These are phyloP conservation scores for Xylaria arbuscula DNA, from an alignment of 2,329 filamentous ascomycete genomes.

Conservation along the genomic window DNA sequence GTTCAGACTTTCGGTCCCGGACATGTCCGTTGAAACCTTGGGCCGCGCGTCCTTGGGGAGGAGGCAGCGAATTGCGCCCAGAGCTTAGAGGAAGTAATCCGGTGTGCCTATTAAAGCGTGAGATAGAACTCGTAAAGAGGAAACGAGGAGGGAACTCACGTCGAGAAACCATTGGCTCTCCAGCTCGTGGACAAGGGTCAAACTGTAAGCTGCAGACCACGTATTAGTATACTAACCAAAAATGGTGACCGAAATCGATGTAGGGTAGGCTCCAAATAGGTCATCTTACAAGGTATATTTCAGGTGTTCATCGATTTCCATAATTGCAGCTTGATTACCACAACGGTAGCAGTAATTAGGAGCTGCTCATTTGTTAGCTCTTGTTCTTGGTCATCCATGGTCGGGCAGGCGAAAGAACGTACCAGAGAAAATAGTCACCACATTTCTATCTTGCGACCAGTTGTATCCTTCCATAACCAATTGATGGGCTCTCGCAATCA, in stretches of 20 bases:
- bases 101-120: slow-evolving; percentile 74
- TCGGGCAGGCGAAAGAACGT: slow-evolving; percentile 47
- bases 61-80: slow-evolving; percentile 28
- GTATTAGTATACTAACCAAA: slow-evolving; percentile 33
- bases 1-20: slow-evolving; percentile 23
- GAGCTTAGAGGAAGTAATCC: slow-evolving; percentile 93
- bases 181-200: slow-evolving; percentile 95
- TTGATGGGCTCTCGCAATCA: slow-evolving; percentile 96
- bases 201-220: slow-evolving; percentile 84
- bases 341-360: slow-evolving; percentile 99
- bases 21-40: slow-evolving; percentile 37
- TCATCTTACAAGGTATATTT: slow-evolving; percentile 97
- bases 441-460: slow-evolving; percentile 98
- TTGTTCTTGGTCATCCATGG: slow-evolving; percentile 5
- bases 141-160: slow-evolving; percentile 61
- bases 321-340: slow-evolving; percentile 99
- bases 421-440: slow-evolving; percentile 99
- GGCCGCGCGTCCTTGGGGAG: slow-evolving; percentile 32
- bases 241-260: not conserved
- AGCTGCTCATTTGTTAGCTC: slow-evolving; percentile 57
- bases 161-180: slow-evolving; percentile 98
- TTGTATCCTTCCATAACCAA: slow-evolving; percentile 99
- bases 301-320: slow-evolving; percentile 99
- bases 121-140: slow-evolving; percentile 30
- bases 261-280: not conserved